Conservation (phyloP, 345 rosid species). For the Zanthoxylum bungeanum region DNA sequence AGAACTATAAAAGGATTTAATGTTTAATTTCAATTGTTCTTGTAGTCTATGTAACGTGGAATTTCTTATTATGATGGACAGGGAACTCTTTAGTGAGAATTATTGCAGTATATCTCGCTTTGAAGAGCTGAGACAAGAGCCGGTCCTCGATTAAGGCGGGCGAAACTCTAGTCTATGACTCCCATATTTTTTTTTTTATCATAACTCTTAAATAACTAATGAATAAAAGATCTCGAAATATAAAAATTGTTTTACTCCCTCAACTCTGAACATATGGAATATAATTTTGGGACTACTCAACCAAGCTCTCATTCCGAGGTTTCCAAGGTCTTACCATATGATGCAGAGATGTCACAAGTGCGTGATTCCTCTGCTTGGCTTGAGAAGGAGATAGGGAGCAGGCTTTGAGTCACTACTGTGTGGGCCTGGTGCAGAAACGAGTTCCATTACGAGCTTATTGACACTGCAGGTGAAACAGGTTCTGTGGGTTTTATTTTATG, state of each 20-base stretch:
- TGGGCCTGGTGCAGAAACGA: slow-evolving; percentile 48
- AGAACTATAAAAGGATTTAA: neutral
- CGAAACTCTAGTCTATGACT: too few relatives aligned
- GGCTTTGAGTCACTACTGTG: slow-evolving; percentile 23
- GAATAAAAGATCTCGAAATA: too few relatives aligned
- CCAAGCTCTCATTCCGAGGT: slow-evolving; percentile 22
- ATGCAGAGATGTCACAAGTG: slow-evolving; percentile 29
- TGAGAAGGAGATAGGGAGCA: slow-evolving; percentile 36
- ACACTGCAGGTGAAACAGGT: slow-evolving; percentile 26
- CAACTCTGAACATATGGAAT: slow-evolving; percentile 38
- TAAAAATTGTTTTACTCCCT: too few relatives aligned
- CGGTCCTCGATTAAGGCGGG: too few relatives aligned
- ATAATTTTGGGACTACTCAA: slow-evolving; percentile 32
- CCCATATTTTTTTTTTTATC: too few relatives aligned
- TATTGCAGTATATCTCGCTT: slow-evolving; percentile 23
- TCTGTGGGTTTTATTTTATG: slow-evolving; percentile 27
- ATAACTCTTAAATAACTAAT: too few relatives aligned
- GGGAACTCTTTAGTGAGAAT: slow-evolving; percentile 35
- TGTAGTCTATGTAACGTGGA: neutral
- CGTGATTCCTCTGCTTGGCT: slow-evolving; percentile 36
- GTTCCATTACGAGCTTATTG: slow-evolving; percentile 29
- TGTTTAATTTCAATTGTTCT: neutral
- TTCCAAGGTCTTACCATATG: slow-evolving; percentile 25
- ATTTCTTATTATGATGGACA: slow-evolving; percentile 19
- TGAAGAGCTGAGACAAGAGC: slow-evolving; percentile 33